Base-by-base conservation (phyloP, 495 filamentous ascomycete genomes). In the Extremus antarcticus region DNA sequence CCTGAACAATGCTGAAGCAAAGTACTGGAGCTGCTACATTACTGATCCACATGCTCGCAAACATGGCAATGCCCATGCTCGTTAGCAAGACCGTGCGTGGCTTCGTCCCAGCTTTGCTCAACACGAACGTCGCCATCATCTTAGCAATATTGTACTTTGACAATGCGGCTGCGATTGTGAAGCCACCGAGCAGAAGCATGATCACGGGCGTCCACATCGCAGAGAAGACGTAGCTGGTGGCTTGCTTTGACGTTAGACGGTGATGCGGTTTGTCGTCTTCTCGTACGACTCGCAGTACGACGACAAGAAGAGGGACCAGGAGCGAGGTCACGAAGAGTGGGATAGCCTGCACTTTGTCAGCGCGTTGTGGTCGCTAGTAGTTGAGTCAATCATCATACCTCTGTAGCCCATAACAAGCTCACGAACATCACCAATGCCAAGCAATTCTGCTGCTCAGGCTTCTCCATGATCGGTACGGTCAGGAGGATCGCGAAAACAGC, bases 131-230 rank as follows among this genome's bases (percentile, higher is more conserved):
- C 8, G 92, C 94, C 76, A 97, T 90, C 63, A 90, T 82, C 66
- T 95, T 95, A 47, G 94, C 92, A 64, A 99, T 97, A 61, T 89
- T 88, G 66, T 95, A 94, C 67, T 99, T 99, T 41, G 89, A 95
- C 54, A 99, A 71, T 0, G 94, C 92, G 0, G 92, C 92, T 10
- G 92, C 92, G 59, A 99, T 83, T 13, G 94, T 90, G 63, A 99
- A 99, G 9, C 92, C 92, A 59, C 92, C 92, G 19, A 99, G 82
- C 20, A 99, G 78, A 13, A 99, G 79, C 94, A 97, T 97, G 59
- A 99, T 99, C 29, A 97, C 92, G 0, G 94, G 90, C 10, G 90
- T 96, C 92, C 92, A 99, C 92, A 99, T 99, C 19, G 92, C 83
- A 25, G 87, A 73, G 62, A 97, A 96, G 35, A 95, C 82, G 63